These are phyloP conservation scores for Juglanconis sp. DNA, from an alignment of 2,329 filamentous ascomycete genomes.

Conservation along the genomic window DNA sequence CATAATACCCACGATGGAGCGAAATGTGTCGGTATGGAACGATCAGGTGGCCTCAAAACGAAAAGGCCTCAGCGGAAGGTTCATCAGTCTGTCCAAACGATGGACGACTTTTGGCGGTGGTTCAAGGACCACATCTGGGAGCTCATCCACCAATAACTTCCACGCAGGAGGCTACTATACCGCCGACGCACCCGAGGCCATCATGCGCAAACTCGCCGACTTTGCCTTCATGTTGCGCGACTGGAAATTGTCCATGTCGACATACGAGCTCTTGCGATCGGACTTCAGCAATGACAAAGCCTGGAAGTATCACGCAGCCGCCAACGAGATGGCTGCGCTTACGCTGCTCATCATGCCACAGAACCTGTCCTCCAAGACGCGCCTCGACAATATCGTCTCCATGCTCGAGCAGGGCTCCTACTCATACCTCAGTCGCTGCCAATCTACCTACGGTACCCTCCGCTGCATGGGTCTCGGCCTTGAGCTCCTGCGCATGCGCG, in stretches of 20 bases:
- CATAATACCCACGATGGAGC: slow-evolving; percentile 93
- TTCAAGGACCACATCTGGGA: slow-evolving; percentile 57
- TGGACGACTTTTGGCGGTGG: slow-evolving; percentile 78
- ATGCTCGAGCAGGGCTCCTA: slow-evolving; percentile 90
- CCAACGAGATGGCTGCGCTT: slow-evolving; percentile 91
- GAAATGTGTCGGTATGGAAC: slow-evolving; percentile 88
- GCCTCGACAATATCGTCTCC: slow-evolving; percentile 77
- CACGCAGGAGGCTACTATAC: slow-evolving; percentile 78
- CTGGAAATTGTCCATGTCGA: slow-evolving; percentile 88
- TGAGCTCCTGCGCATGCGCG: slow-evolving; percentile 79
- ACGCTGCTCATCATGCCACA: slow-evolving; percentile 77
- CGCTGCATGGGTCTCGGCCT: slow-evolving; percentile 71
- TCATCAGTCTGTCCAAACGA: slow-evolving; percentile 88
- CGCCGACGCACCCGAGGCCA: slow-evolving; percentile 79
- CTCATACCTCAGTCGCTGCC: slow-evolving; percentile 85
- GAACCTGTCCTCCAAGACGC: slow-evolving; percentile 67
- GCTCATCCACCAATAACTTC: slow-evolving; percentile 65
- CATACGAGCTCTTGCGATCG: slow-evolving; percentile 82
- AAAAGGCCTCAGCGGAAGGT: slow-evolving; percentile 84
- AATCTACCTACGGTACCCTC: slow-evolving; percentile 73
- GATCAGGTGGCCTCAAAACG: slow-evolving; percentile 91
- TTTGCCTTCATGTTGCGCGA: slow-evolving; percentile 97
- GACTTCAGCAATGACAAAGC: slow-evolving; percentile 96
- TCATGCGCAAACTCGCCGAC: slow-evolving; percentile 90
- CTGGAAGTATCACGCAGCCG: slow-evolving; percentile 90